phyloP scores from a whole-genome alignment of 208 protist genomes.

The Leishmania arabica region DNA sequence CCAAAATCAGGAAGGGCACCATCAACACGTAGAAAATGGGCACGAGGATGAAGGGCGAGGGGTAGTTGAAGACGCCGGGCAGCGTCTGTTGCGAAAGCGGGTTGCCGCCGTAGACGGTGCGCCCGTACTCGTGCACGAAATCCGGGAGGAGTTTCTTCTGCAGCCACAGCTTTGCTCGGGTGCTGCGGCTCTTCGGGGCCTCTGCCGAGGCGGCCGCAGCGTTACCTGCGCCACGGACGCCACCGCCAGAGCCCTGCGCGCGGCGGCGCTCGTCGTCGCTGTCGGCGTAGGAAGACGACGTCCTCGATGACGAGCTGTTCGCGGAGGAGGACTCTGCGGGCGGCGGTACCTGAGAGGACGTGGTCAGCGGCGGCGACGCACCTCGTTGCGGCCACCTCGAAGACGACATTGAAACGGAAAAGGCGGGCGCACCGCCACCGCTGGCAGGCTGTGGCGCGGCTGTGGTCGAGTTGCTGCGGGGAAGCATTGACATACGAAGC shows the following conservation, averaged over 20 bases:
- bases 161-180: constrained; percentile 16
- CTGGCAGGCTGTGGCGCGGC: neutral
- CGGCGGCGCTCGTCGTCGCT: neutral
- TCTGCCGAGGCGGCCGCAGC: neutral
- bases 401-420: neutral
- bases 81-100: constrained; percentile 80
- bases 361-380: neutral
- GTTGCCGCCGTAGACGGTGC: constrained; percentile 77
- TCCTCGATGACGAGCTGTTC: neutral
- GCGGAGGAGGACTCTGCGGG: neutral
- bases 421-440: neutral
- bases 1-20: constrained; percentile 55
- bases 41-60: constrained; percentile 52
- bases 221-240: neutral
- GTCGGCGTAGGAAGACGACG: neutral
- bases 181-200: neutral
- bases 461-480: neutral
- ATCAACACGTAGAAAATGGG: constrained; percentile 55
- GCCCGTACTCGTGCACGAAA: constrained; percentile 54
- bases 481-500: neutral
- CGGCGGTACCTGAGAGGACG: neutral
- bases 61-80: constrained; percentile 63
- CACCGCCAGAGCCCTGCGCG: neutral
- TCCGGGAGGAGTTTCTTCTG: constrained; percentile 35
- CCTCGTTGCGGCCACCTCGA: neutral